Evolutionary conservation across 805 yeast genomes (phyloP), one percentile per base, ranked within the genome.

Genomic region (Saccharomyces jurei): DNA sequence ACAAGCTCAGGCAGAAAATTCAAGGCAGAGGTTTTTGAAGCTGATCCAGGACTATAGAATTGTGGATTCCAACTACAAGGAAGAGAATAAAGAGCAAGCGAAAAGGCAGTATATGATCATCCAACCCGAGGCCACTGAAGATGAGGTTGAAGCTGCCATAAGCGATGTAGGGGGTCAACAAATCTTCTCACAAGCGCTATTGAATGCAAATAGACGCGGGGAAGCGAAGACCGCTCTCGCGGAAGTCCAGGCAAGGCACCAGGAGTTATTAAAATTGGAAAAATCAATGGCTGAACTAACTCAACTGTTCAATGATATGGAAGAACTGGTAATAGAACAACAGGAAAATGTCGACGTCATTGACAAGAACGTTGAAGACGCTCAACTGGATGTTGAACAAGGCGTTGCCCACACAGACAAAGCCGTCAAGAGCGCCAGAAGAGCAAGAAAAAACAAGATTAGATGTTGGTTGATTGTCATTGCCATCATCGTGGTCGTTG

Each of bases 171-270:
- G 86, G 60, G 87, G 89, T 52, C 90, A 86, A 69, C 98, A 92
- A 74, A 88, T 91, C 63, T 94, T 94, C 74, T 89, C 95, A 56
- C 96, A 90, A 73, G 97, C 97, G 41, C 78, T 89, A 60, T 77
- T 86, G 75, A 86, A 86, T 72, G 84, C 90, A 53, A 87, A 88
- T 68, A 84, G 96, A 74, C 82, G 90, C 68, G 96, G 96, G 63
- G 97, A 94, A 74, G 97, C 98, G 47, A 83, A 94, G 71, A 83
- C 97, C 32, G 98, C 95, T 2, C 80, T 94, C 63, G 88, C 89
- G 65, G 98, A 94, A 75, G 98, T 94, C 54, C 97, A 92, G 75
- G 84, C 87, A 51, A 85, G 99, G 75, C 98, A 94, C 76, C 85
- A 87, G 70, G 98, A 94, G 75, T 82, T 94, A 67, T 87, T 89